Conservation (phyloP, 257 asterid species). For the Nicotiana sylvestris region DNA sequence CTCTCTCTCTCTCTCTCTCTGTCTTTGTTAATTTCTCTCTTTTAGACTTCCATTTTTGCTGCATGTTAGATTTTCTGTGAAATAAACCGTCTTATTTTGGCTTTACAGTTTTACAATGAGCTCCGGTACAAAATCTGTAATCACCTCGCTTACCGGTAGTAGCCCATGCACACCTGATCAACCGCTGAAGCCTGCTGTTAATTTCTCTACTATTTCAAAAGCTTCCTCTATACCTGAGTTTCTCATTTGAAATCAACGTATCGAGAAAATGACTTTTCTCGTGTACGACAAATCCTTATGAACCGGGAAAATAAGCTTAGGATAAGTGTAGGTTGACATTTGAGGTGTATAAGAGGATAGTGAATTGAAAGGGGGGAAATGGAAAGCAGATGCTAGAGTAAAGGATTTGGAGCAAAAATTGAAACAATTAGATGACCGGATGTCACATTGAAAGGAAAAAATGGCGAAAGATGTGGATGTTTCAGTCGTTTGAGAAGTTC, state of each 20-base stretch:
- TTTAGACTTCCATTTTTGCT: not conserved
- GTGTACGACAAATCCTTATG: slow-evolving; percentile 17
- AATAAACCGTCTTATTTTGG: not conserved
- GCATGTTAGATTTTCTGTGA: not conserved
- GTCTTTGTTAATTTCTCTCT: not conserved
- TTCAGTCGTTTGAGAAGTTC: not conserved
- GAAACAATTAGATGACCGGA: not conserved
- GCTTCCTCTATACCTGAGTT: slow-evolving; percentile 18
- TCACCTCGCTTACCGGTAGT: not conserved
- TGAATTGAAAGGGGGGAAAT: not conserved
- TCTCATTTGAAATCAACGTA: slow-evolving; percentile 12
- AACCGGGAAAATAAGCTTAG: slow-evolving; percentile 16
- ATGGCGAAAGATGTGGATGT: not conserved
- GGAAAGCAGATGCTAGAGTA: not conserved
- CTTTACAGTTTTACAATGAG: not conserved
- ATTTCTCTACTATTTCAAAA: not conserved
- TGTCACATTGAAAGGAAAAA: not conserved
- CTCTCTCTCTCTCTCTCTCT: too few species aligned
- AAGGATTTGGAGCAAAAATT: not conserved
- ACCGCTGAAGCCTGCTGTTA: not conserved
- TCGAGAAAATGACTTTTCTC: slow-evolving; percentile 9
- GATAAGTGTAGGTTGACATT: not conserved
- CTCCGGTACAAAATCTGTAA: not conserved
- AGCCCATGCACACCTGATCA: not conserved
- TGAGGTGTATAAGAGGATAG: not conserved